A percentile compares a stretch with the other conserved stretches of the same genome.
These are phyloP conservation scores for Diaporthe nobilis DNA, from an alignment of 2,329 filamentous ascomycete species.

Conservation along the genomic window DNA sequence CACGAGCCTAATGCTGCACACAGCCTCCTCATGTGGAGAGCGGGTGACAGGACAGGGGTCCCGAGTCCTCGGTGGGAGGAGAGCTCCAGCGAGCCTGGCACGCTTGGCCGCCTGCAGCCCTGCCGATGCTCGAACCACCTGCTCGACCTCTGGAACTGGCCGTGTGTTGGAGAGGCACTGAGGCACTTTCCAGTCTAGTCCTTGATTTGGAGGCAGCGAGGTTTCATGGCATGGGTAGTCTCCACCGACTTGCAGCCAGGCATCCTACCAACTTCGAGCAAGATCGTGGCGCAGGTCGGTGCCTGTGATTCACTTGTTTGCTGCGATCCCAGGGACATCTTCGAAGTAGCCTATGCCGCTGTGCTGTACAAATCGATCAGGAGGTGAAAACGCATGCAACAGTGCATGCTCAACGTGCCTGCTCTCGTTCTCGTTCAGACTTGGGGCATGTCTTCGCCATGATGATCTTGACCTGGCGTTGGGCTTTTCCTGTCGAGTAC, in stretches of 20 bases:
- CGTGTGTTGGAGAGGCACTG: not conserved
- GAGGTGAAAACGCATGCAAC: not conserved
- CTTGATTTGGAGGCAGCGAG: conserved; percentile 19
- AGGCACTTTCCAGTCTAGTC: not conserved
- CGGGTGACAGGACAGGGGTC: conserved; percentile 14
- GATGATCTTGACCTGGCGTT: not conserved
- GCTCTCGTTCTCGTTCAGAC: not conserved
- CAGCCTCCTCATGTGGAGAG: conserved; percentile 19
- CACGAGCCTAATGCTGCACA: conserved; percentile 34
- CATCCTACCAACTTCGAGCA: conserved; percentile 5
- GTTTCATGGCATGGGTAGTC: conserved; percentile 11
- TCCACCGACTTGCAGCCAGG: not conserved
- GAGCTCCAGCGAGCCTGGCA: not conserved
- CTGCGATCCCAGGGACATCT: not conserved
- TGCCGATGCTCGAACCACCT: conserved; percentile 12
- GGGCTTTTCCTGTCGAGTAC: not conserved
- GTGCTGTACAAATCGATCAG: not conserved
- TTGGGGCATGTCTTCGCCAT: not conserved
- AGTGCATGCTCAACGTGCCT: not conserved
- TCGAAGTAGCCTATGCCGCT: not conserved
- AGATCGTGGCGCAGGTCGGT: conserved; percentile 30
- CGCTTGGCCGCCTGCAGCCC: not conserved
- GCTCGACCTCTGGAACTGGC: not conserved
- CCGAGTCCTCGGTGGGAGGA: not conserved
- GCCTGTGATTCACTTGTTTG: not conserved